Percentiles rank a stretch among this genome's conserved stretches.
Evolutionary conservation across 257 asterid genomes (phyloP).

Genomic region (Buddleja alternifolia): DNA sequence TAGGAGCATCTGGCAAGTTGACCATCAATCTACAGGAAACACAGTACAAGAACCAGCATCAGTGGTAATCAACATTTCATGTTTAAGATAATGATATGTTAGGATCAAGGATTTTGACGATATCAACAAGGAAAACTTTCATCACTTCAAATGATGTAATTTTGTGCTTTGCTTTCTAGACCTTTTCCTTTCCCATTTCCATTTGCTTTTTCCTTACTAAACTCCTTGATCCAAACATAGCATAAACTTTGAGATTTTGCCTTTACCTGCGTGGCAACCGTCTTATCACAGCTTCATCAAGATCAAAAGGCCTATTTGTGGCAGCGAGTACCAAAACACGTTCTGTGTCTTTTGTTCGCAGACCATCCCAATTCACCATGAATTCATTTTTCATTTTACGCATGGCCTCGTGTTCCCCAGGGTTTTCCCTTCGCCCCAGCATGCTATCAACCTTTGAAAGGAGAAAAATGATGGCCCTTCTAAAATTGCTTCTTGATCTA

Average conservation of each 20-base stretch:
- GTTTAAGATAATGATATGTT: neutral
- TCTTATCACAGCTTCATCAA: conserved; percentile 93
- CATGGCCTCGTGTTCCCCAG: conserved; percentile 96
- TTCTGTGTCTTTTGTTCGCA: conserved; percentile 89
- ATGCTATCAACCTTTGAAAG: conserved; percentile 83
- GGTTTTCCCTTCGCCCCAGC: conserved; percentile 92
- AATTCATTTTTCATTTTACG: conserved; percentile 98
- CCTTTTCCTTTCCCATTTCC: too few relatives aligned
- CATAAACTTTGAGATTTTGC: conserved; percentile 10
- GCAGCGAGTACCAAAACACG: conserved; percentile 96
- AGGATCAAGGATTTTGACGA: too few relatives aligned
- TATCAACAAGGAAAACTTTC: too few relatives aligned
- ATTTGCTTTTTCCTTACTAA: too few relatives aligned
- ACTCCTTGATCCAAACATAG: too few relatives aligned
- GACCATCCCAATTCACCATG: conserved; percentile 98
- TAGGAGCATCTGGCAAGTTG: conserved; percentile 89
- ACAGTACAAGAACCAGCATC: conserved; percentile 17
- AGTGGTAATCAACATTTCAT: conserved; percentile 1
- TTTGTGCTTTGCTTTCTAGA: too few relatives aligned
- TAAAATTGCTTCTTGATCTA: neutral
- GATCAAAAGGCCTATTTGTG: conserved; percentile 96
- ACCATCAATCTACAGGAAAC: conserved; percentile 74
- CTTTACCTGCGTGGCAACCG: conserved; percentile 88
- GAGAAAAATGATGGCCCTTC: conserved; percentile 9
- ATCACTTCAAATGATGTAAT: too few relatives aligned